Conservation (phyloP, 208 protist genomes). For the Trypanosoma mega region DNA sequence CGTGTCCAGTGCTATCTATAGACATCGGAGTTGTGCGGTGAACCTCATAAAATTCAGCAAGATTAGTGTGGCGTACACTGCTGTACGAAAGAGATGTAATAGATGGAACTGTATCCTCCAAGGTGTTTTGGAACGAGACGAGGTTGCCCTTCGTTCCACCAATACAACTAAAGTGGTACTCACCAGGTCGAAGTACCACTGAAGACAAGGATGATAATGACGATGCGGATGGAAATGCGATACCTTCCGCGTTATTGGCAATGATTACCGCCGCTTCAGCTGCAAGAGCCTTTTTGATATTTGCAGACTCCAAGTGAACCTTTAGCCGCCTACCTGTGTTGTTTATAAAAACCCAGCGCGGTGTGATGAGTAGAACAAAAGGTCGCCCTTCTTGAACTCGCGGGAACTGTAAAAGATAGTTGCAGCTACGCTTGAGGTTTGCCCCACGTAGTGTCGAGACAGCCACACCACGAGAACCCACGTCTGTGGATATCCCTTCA, state of each 20-base stretch:
- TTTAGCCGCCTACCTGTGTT: conserved; percentile 58
- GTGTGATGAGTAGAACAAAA: conserved; percentile 62
- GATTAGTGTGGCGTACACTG: conserved; percentile 36
- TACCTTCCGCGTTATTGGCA: neutral
- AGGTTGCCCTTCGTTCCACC: conserved; percentile 59
- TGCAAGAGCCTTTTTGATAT: conserved; percentile 11
- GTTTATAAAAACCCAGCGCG: conserved; percentile 80
- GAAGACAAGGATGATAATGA: conserved; percentile 25
- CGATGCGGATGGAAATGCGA: neutral
- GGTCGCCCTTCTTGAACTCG: conserved; percentile 64
- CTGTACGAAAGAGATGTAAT: conserved; percentile 20
- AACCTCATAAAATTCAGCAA: conserved; percentile 55
- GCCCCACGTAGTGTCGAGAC: conserved; percentile 35
- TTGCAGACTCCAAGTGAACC: conserved; percentile 54
- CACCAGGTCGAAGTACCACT: conserved; percentile 60
- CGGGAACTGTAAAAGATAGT: conserved; percentile 75
- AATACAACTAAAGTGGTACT: conserved; percentile 80
- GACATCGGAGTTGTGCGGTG: conserved; percentile 59
- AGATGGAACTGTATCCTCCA: conserved; percentile 56
- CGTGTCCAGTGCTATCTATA: conserved; percentile 59
- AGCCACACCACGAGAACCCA: conserved; percentile 65
- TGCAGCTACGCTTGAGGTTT: conserved; percentile 69
- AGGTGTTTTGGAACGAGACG: conserved; percentile 53
- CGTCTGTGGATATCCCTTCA: conserved; percentile 42
- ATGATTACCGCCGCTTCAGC: neutral